phyloP scores from a whole-genome alignment of 2,329 filamentous ascomycete species.

The Penicillium italicum region DNA sequence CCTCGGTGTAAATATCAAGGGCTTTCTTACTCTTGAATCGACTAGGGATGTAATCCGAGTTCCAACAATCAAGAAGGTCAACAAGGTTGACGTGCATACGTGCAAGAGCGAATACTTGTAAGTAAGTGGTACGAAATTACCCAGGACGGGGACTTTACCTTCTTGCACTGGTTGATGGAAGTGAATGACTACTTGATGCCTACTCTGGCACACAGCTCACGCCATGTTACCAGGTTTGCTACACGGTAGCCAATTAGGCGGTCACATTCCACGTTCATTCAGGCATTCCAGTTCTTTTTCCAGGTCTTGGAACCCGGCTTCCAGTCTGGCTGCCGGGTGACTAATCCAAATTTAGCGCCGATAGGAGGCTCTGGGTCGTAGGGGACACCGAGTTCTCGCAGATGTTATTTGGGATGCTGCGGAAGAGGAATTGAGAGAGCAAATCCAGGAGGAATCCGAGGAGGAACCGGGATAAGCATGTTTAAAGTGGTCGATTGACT shows the following conservation, averaged over 20 bases:
- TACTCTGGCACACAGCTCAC: conserved; percentile 26
- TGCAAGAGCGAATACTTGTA: conserved; percentile 19
- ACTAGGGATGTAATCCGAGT: neutral
- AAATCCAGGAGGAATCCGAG: neutral
- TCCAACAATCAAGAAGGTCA: conserved; percentile 29
- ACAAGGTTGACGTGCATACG: conserved; percentile 29
- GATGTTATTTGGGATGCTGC: neutral
- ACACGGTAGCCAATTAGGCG: conserved; percentile 10
- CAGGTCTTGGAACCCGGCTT: conserved; percentile 18
- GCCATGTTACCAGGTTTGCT: conserved; percentile 21
- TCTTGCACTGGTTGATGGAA: conserved; percentile 29
- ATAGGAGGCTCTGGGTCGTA: conserved; percentile 11
- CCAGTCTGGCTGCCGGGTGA: conserved; percentile 23
- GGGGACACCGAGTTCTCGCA: neutral
- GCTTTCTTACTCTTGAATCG: neutral
- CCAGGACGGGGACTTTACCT: conserved; percentile 12
- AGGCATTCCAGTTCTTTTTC: conserved; percentile 22
- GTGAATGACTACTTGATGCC: conserved; percentile 9
- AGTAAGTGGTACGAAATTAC: neutral
- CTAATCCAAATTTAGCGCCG: conserved; percentile 19
- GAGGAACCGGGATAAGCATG: neutral
- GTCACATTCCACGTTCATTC: conserved; percentile 21
- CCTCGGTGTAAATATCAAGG: neutral
- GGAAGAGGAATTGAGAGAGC: neutral
- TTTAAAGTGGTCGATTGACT: neutral